Conservation (phyloP, 2,329 filamentous ascomycete species). For the Sarocladium brachiariae region DNA sequence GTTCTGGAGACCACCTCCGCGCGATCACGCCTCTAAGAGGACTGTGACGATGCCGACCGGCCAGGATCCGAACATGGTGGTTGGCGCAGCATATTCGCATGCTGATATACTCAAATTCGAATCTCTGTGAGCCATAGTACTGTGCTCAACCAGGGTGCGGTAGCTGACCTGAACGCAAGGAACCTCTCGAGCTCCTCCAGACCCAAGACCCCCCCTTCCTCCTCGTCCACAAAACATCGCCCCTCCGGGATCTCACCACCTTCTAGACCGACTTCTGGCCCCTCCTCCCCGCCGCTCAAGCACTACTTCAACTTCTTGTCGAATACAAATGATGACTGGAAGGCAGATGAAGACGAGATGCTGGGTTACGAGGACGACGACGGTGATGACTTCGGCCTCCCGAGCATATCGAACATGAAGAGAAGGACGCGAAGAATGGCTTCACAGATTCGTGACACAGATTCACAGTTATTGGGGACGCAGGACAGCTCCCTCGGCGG, state of each 20-base stretch:
- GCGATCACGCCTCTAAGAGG: constrained; percentile 46
- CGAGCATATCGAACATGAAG: constrained; percentile 87
- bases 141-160: neutral
- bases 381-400: constrained; percentile 91
- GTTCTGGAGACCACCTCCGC: constrained; percentile 69
- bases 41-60: constrained; percentile 30
- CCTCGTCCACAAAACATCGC: constrained; percentile 42
- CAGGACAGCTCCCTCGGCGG: constrained; percentile 30
- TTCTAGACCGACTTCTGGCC: constrained; percentile 41
- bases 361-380: constrained; percentile 78
- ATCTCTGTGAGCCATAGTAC: constrained; percentile 52
- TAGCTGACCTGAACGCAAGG: constrained; percentile 30
- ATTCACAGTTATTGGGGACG: neutral
- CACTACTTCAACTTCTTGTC: constrained; percentile 77
- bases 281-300: constrained; percentile 59
- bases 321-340: constrained; percentile 78
- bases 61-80: constrained; percentile 65
- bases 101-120: constrained; percentile 89
- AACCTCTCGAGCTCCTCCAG: constrained; percentile 54
- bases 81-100: constrained; percentile 94
- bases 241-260: constrained; percentile 50
- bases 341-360: constrained; percentile 67
- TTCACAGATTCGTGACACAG: constrained; percentile 27
- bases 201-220: constrained; percentile 70
- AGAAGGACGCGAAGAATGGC: constrained; percentile 55